Percentiles rank a stretch among this genome's conserved stretches.
These are phyloP conservation scores for Vachellia pachyceras DNA, from an alignment of 306 rosid species.

Conservation along the genomic window DNA sequence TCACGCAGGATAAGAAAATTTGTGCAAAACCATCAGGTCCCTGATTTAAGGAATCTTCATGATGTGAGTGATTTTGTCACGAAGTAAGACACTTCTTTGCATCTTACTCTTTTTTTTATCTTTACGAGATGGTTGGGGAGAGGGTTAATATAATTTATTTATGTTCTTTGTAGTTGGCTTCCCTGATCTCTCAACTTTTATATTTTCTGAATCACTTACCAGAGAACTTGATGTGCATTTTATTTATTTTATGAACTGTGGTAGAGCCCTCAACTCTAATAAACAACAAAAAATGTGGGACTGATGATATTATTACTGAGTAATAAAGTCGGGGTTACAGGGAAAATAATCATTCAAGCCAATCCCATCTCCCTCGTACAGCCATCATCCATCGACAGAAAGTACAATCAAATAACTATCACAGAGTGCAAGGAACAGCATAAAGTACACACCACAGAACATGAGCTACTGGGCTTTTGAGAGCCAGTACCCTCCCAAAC, in stretches of 20 bases:
- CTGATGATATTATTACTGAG: too few species aligned
- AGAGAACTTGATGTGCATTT: not conserved
- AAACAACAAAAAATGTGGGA: not conserved
- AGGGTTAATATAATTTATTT: not conserved
- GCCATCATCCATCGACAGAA: not conserved
- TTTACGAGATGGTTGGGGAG: slow-evolving; percentile 9
- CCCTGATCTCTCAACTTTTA: not conserved
- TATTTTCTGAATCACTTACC: slow-evolving; percentile 1
- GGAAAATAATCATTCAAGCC: not conserved
- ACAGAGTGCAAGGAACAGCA: too few species aligned
- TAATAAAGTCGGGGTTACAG: not conserved
- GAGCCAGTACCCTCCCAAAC: too few species aligned
- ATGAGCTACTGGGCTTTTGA: too few species aligned
- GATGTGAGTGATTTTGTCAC: slow-evolving; percentile 96
- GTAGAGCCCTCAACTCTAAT: not conserved
- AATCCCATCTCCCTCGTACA: not conserved
- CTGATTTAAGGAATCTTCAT: slow-evolving; percentile 88
- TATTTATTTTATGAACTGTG: not conserved
- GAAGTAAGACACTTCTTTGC: slow-evolving; percentile 59
- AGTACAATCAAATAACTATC: not conserved
- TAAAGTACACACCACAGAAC: too few species aligned
- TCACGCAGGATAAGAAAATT: slow-evolving; percentile 82
- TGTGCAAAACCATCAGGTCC: slow-evolving; percentile 93
- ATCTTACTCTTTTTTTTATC: not conserved
- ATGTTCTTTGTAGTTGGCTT: not conserved